A percentile compares a stretch with the other conserved stretches of the same genome.
Evolutionary conservation across 2,329 filamentous ascomycete genomes (phyloP).

Genomic region (Helicocarpus griseus): DNA sequence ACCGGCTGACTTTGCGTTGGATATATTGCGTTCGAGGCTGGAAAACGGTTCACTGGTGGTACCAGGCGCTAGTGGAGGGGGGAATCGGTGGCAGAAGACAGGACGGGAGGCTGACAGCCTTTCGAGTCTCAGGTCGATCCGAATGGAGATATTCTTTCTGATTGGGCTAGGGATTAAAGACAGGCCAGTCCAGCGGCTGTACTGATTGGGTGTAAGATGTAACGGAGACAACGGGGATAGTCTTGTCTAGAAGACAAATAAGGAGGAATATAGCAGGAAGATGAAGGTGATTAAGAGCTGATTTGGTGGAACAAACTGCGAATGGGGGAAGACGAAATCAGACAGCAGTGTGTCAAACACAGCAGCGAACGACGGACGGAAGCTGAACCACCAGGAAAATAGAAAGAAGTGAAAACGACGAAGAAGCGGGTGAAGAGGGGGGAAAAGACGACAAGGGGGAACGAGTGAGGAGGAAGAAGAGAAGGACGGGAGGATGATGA

Average conservation of each 20-base stretch:
- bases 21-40: conserved; percentile 6
- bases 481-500: conserved; percentile 2
- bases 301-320: conserved; percentile 23
- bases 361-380: conserved; percentile 20
- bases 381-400: conserved; percentile 1
- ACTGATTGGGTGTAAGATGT: conserved; percentile 21
- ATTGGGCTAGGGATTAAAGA: conserved; percentile 23
- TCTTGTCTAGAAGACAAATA: conserved; percentile 9
- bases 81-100: neutral
- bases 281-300: conserved; percentile 13
- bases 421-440: neutral
- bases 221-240: conserved; percentile 12
- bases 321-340: conserved; percentile 20
- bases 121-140: neutral
- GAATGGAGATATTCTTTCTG: conserved; percentile 13
- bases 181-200: conserved; percentile 39
- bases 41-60: conserved; percentile 12
- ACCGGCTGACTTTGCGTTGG: conserved; percentile 56
- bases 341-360: conserved; percentile 38
- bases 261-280: conserved; percentile 13
- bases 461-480: neutral
- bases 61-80: neutral
- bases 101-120: neutral
- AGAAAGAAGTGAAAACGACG: neutral
- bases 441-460: neutral